Conservation (phyloP, 768 basidiomycete species). For the Suillus subalutaceus region DNA sequence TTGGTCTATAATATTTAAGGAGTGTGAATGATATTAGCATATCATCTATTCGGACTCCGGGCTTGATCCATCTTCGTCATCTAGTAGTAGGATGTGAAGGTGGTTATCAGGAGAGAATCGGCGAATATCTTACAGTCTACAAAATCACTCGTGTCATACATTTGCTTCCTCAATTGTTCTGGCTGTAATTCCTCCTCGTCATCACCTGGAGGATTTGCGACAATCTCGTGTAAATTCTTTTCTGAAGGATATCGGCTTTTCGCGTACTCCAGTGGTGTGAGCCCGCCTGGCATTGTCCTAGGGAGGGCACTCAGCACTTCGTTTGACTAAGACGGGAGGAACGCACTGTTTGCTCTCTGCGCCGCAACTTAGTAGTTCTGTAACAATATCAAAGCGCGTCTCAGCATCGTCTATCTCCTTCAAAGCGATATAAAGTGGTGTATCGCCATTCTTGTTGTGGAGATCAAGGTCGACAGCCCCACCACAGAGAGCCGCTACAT, state of each 20-base stretch:
- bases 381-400: constrained; percentile 23
- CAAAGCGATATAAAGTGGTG: constrained; percentile 33
- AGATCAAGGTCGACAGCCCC: constrained; percentile 30
- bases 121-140: neutral
- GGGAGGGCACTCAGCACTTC: neutral
- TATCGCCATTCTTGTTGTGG: constrained; percentile 27
- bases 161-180: neutral
- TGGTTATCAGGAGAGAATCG: neutral
- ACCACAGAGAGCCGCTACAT: constrained; percentile 12
- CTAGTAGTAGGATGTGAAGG: neutral
- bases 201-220: neutral
- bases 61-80: neutral
- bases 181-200: neutral
- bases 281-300: constrained; percentile 1
- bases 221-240: neutral
- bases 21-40: neutral
- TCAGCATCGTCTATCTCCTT: constrained; percentile 16
- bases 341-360: neutral
- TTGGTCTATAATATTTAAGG: neutral
- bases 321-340: neutral
- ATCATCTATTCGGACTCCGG: neutral
- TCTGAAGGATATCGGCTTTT: neutral
- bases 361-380: neutral
- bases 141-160: constrained; percentile 1
- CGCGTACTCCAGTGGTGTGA: constrained; percentile 6